Evolutionary conservation across 495 filamentous ascomycete species (phyloP), one percentile per base, ranked within the genome.

Genomic region (Oleoguttula mirabilis): DNA sequence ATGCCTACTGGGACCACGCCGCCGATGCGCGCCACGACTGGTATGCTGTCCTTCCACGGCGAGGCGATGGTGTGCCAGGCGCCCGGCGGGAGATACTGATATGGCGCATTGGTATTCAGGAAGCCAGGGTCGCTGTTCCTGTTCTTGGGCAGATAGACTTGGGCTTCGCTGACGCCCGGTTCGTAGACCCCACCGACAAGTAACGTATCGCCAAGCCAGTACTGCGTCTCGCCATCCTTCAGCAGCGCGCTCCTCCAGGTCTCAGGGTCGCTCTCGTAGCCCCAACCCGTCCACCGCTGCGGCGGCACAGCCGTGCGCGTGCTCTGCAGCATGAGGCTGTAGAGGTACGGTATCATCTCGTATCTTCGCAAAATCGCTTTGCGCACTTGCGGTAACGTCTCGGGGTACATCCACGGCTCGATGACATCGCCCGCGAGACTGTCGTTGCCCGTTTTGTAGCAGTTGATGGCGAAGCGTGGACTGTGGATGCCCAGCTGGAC

Each of bases 391-490:
- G 68, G 72, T 0, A 71, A 69, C 40, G 75, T 71, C 40, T 76
- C 71, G 0, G 76, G 74, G 52, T 81, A 79, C 75, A 80, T 79
- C 72, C 73, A 82, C 1, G 77, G 77, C 57, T 80, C 77, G 42
- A 81, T 83, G 10, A 83, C 76, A 4, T 80, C 77, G 11, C 77
- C 77, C 41, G 75, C 62, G 2, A 65, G 60, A 52, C 69, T 80
- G 50, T 80, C 69, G 8, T 70, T 60, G 8, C 70, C 70, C 4
- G 78, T 81, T 58, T 82, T 82, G 69, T 77, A 82, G 57, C 77
- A 81, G 60, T 82, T 82, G 64, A 82, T 81, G 5, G 78, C 73
- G 55, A 80, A 81, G 4, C 76, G 76, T 3, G 75, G 66, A 12
- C 76, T 79, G 61, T 80, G 69, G 56, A 75, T 71, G 19, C 77